phyloP scores from a whole-genome alignment of 768 basidiomycete species.

The Psilocybe subaeruginosa region DNA sequence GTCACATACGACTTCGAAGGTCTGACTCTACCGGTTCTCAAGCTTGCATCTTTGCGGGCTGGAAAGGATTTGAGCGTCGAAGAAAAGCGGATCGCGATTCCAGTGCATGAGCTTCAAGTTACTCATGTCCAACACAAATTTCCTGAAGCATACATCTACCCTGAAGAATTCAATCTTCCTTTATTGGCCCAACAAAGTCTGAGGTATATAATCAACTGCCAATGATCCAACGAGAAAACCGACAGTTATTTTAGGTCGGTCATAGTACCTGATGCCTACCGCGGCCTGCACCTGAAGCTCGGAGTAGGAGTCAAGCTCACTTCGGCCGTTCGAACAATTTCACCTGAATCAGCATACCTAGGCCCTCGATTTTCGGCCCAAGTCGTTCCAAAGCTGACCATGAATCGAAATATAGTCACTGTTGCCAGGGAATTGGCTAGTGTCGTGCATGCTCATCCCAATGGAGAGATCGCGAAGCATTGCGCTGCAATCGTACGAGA shows the following conservation, averaged over 20 bases:
- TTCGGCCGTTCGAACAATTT: slow-evolving; percentile 60
- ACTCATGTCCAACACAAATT: slow-evolving; percentile 54
- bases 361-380: slow-evolving; percentile 58
- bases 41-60: slow-evolving; percentile 39
- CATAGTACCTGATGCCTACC: slow-evolving; percentile 48
- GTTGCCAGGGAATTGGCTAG: slow-evolving; percentile 61
- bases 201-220: slow-evolving; percentile 34
- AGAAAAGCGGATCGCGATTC: slow-evolving; percentile 43
- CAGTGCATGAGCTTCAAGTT: slow-evolving; percentile 59
- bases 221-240: background rate
- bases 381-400: slow-evolving; percentile 50
- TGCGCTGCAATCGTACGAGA: slow-evolving; percentile 57
- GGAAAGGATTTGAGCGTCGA: slow-evolving; percentile 35
- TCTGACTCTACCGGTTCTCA: slow-evolving; percentile 42
- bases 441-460: slow-evolving; percentile 47
- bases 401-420: slow-evolving; percentile 51
- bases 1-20: slow-evolving; percentile 56
- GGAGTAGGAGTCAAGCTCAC: slow-evolving; percentile 60
- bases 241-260: slow-evolving; percentile 43
- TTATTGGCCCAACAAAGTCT: slow-evolving; percentile 57
- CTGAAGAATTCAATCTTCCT: slow-evolving; percentile 43
- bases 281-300: slow-evolving; percentile 53
- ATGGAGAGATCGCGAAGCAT: slow-evolving; percentile 56
- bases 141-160: slow-evolving; percentile 44
- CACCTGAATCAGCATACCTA: slow-evolving; percentile 58